Evolutionary conservation across 345 rosid species (phyloP).

Genomic region (Durio zibethinus): DNA sequence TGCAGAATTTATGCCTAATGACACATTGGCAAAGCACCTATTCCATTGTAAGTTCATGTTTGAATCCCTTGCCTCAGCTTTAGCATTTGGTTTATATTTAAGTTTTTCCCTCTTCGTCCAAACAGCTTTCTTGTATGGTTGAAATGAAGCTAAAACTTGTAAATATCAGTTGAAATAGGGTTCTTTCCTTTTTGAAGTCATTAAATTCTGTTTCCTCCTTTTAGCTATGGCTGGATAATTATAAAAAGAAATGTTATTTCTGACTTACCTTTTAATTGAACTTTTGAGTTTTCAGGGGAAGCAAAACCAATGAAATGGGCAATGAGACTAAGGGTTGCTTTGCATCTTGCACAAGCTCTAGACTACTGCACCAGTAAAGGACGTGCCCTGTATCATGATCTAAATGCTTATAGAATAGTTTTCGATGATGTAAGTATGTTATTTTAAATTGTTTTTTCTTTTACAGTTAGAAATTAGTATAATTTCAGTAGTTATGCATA

Average conservation of each 20-base stretch:
- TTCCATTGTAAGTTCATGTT: slow-evolving; percentile 66
- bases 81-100: neutral
- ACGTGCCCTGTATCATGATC: slow-evolving; percentile 88
- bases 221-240: neutral
- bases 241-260: neutral
- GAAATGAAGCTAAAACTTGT: neutral
- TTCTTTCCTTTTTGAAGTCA: neutral
- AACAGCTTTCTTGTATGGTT: neutral
- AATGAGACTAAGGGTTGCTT: slow-evolving; percentile 86
- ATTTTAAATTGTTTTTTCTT: neutral
- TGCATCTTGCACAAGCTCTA: slow-evolving; percentile 90
- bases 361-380: slow-evolving; percentile 88
- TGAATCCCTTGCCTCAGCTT: neutral
- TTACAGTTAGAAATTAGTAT: neutral
- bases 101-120: neutral
- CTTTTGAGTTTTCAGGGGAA: slow-evolving; percentile 58
- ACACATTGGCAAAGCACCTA: slow-evolving; percentile 92
- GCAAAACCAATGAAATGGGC: slow-evolving; percentile 95
- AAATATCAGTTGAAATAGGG: neutral
- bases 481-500: slow-evolving; percentile 1
- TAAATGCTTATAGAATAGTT: slow-evolving; percentile 86
- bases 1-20: slow-evolving; percentile 85
- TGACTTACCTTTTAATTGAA: neutral
- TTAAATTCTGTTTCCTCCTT: neutral
- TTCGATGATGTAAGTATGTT: slow-evolving; percentile 67